These are phyloP conservation scores for Clohesyomyces aquaticus DNA, from an alignment of 495 filamentous ascomycete genomes.

Conservation along the genomic window DNA sequence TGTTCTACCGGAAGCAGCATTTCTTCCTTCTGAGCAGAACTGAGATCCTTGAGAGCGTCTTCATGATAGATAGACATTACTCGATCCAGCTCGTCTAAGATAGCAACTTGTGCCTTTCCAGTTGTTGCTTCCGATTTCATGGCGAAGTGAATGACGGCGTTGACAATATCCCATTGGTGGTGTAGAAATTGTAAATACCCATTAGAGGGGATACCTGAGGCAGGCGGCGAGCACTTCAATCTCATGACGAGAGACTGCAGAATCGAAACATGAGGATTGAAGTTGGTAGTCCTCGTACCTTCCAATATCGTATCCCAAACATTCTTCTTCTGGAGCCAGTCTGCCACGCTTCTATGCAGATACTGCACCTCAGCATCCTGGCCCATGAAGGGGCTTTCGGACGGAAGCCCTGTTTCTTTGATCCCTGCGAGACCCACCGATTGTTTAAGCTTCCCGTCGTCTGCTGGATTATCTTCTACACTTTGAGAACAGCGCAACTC, in stretches of 20 bases:
- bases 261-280: background rate
- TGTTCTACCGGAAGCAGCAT: background rate
- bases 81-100: slow-evolving; percentile 4
- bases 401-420: background rate
- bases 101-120: background rate
- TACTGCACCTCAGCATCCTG: background rate
- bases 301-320: background rate
- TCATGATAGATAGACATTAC: slow-evolving; percentile 2
- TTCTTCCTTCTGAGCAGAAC: background rate
- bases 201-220: background rate
- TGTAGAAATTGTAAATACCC: background rate
- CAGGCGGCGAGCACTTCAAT: background rate
- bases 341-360: slow-evolving; percentile 1
- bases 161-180: background rate
- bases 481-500: too few species aligned
- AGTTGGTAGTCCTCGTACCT: background rate
- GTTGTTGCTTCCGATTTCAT: background rate
- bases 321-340: background rate
- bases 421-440: background rate
- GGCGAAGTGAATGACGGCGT: background rate
- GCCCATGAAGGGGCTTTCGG: background rate
- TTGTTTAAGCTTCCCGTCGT: background rate
- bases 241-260: slow-evolving; percentile 3
- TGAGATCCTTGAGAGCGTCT: background rate
- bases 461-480: too few species aligned